Base-by-base conservation (phyloP, 805 yeast species). In the Saccharomycopsis sp. region DNA sequence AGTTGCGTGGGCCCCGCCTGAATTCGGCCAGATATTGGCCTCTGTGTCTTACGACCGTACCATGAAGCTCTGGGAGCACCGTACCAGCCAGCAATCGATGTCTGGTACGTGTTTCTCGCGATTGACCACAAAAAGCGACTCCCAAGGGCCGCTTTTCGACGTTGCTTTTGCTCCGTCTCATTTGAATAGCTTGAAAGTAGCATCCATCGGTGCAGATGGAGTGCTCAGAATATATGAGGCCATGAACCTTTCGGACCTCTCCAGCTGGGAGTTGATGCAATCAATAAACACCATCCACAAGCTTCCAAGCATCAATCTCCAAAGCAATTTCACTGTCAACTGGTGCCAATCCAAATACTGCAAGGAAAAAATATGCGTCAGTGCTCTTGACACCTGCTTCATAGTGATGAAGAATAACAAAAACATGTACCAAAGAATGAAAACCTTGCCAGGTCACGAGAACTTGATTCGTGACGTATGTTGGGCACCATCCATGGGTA, bases 401-500 rank as follows among this genome's bases (percentile, higher is more conserved):
- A 81, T 93, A n/a, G 91, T 86, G 70, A 78, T 67, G 57, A 69
- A 67, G 25, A 44, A 29, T 38, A 59, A 55, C 19, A 55, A 47
- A n/a, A 44, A 44, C 49, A 44, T 44, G 49, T 61, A 61, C 25
- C 34, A 35, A 17, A 54, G 49, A n/a, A 35, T 52, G 22, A 57
- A 58, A 47, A 22, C 38, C 15, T 55, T 60, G 53, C 87, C 91
- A 1, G 97, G 90, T 47, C 97, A 92, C 69, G 79, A 81, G 56
- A 97, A 96, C 1, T 77, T 93, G 47, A 89, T 93, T 38, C 77
- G 98, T 66, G 87, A 91, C 17, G 89, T 92, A 3, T 79, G 92
- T 34, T 93, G 99, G 99, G 98, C 98, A 0, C 97, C 98, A 2
- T 83, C 96, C 0, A 89, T 92, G 86, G 98, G 98, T 1, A 77